Evolutionary conservation across 352 stramenopile species (phyloP).

Genomic region (Globisporangium orthogonon): DNA sequence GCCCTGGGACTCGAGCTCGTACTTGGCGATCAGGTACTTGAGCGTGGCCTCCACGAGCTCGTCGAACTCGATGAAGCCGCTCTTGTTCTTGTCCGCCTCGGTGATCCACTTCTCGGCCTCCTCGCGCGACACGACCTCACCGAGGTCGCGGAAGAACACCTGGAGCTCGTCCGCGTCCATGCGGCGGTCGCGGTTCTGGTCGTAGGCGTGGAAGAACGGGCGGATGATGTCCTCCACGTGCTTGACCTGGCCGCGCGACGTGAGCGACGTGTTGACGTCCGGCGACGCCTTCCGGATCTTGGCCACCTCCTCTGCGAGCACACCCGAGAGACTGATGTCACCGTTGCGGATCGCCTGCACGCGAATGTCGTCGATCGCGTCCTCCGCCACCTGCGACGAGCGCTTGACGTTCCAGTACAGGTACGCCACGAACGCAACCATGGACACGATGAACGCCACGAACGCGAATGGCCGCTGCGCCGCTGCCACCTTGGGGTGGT

Average conservation of each 20-base stretch:
- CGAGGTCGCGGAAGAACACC: slow-evolving; percentile 92
- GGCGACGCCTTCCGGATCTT: slow-evolving; percentile 45
- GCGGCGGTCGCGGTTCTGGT: slow-evolving; percentile 86
- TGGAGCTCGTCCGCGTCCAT: slow-evolving; percentile 91
- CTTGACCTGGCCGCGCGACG: slow-evolving; percentile 45
- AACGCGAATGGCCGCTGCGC: slow-evolving; percentile 89
- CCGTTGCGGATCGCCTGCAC: slow-evolving; percentile 63
- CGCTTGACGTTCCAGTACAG: slow-evolving; percentile 89
- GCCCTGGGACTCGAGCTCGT: slow-evolving; percentile 50
- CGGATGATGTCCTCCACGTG: slow-evolving; percentile 89
- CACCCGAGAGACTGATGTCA: slow-evolving; percentile 75
- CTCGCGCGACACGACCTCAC: slow-evolving; percentile 77
- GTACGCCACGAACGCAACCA: slow-evolving; percentile 90
- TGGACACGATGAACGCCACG: slow-evolving; percentile 82
- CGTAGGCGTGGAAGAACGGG: slow-evolving; percentile 92
- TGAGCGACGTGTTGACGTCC: slow-evolving; percentile 40
- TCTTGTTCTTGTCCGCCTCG: slow-evolving; percentile 89
- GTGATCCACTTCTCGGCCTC: slow-evolving; percentile 82
- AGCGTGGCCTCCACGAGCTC: slow-evolving; percentile 92
- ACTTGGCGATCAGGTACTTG: slow-evolving; percentile 77
- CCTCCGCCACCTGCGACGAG: slow-evolving; percentile 55
- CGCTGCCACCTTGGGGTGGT: slow-evolving; percentile 62
- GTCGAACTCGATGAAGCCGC: slow-evolving; percentile 90
- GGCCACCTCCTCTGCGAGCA: slow-evolving; percentile 71
- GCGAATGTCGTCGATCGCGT: slow-evolving; percentile 66